Conservation (phyloP, 2,329 filamentous ascomycete species). For the Botrytis aclada region DNA sequence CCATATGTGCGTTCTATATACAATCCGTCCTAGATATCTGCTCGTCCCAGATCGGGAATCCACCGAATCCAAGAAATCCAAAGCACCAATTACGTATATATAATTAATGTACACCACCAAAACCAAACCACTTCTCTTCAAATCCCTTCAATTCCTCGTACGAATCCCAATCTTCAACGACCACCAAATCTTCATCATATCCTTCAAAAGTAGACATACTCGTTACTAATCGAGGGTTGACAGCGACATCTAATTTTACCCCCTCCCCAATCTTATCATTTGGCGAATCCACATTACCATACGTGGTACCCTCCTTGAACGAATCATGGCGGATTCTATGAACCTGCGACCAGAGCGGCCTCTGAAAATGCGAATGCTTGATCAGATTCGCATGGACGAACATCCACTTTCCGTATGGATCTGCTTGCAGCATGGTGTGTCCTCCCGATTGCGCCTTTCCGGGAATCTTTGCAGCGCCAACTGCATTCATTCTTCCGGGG, state of each 20-base stretch:
- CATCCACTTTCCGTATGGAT: conserved; percentile 25
- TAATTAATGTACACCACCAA: conserved; percentile 25
- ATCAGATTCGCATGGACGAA: conserved; percentile 31
- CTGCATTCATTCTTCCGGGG: conserved; percentile 24
- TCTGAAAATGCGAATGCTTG: conserved; percentile 22
- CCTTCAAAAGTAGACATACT: conserved; percentile 24
- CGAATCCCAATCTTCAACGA: conserved; percentile 25
- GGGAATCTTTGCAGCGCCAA: not conserved
- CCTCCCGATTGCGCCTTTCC: conserved; percentile 19
- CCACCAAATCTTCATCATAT: conserved; percentile 22
- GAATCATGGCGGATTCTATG: conserved; percentile 23
- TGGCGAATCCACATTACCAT: conserved; percentile 25
- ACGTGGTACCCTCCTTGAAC: conserved; percentile 23
- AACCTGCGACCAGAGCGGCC: conserved; percentile 25
- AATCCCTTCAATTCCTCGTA: conserved; percentile 28
- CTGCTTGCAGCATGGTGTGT: conserved; percentile 29
- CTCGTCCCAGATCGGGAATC: not conserved
- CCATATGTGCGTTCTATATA: not conserved
- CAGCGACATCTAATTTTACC: conserved; percentile 23
- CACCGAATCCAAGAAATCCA: not conserved
- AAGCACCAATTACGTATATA: not conserved
- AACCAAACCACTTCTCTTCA: conserved; percentile 27
- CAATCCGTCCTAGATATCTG: not conserved
- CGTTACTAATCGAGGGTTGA: conserved; percentile 20
- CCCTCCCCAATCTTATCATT: conserved; percentile 26